Base-by-base conservation (phyloP, 2,329 filamentous ascomycete genomes). In the Cordyceps fumosorosea region DNA sequence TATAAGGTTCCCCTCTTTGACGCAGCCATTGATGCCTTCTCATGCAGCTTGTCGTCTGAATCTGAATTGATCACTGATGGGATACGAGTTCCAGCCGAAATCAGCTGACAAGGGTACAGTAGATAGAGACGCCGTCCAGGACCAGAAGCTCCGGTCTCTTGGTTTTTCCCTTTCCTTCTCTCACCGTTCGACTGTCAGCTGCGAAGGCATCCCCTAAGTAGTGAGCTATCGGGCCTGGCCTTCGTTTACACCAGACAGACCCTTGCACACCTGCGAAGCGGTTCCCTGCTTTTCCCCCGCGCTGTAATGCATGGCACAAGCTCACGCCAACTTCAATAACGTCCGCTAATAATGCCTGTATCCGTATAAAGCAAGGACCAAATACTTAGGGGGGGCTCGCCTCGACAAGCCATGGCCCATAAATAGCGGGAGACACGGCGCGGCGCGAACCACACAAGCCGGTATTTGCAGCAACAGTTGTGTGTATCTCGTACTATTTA, bases 381-480 rank as follows among this genome's bases (percentile, higher is more conserved):
- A 50, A 48, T 56, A 56, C 55, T 29, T 29, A 37, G 54, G 54
- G 40, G n/a, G 14, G n/a, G 26, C 18, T 52, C 47, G 26, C 26
- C 55, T 48, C 14, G 26, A 53, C 10, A 60, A 60, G 57, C 48
- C 48, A 60, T 47, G 57, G 57, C 37, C 59, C 59, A 61, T 61
- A 61, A 61, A 61, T 61, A 61, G 52, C 59, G 59, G 59, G 51
- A 61, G 51, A 56, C 51, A 29, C 59, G 59, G 59, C 42, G 59
- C 59, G 59, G 59, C 44, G 59, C 59, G 59, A 61, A 61, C 59
- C 56, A 51, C 34, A 51, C 47, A n/a, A 34, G 14, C 48, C 29
- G 26, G 50, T 34, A 34, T 12, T 52, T 14, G n/a, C 18, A 40
- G 29, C 8, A 29, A 29, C 5, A 29, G 29, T 7, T 29, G 5